These are phyloP conservation scores for Camptophora hylomeconis DNA, from an alignment of 2,329 filamentous ascomycete species.

Conservation along the genomic window DNA sequence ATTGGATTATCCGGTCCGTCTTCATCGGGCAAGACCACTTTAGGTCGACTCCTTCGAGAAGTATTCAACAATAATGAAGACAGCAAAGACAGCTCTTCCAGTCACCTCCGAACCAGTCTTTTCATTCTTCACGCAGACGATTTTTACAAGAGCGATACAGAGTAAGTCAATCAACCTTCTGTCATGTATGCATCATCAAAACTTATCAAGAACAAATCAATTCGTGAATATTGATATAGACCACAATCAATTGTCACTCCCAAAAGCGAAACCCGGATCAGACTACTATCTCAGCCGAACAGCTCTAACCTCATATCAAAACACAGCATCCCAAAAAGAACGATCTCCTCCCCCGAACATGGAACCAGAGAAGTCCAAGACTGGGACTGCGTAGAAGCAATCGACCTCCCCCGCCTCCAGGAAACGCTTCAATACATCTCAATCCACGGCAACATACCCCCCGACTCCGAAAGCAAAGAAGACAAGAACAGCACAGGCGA, in stretches of 20 bases:
- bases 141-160: slow-evolving; percentile 72
- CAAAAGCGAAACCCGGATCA: no score
- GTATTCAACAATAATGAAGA: slow-evolving; percentile 47
- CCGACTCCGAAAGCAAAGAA: slow-evolving; percentile 40
- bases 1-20: slow-evolving; percentile 81
- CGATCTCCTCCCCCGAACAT: slow-evolving; percentile 31
- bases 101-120: slow-evolving; percentile 8
- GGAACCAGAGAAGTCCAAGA: slow-evolving; percentile 49
- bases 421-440: slow-evolving; percentile 58
- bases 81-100: slow-evolving; percentile 13
- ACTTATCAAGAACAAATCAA: no score
- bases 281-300: not conserved
- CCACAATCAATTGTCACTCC: no score
- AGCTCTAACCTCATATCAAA: not conserved
- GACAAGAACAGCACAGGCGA: slow-evolving; percentile 43
- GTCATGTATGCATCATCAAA: no score
- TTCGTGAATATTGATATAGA: no score
- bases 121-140: slow-evolving; percentile 93
- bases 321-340: slow-evolving; percentile 29
- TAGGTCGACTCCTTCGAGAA: slow-evolving; percentile 70
- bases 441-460: slow-evolving; percentile 43
- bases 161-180: slow-evolving; percentile 34
- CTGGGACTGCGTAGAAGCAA: slow-evolving; percentile 78
- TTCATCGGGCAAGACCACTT: slow-evolving; percentile 87
- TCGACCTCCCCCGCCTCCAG: slow-evolving; percentile 58